Evolutionary conservation across 2,329 filamentous ascomycete species (phyloP).

Genomic region (Verticillium albo-atrum): DNA sequence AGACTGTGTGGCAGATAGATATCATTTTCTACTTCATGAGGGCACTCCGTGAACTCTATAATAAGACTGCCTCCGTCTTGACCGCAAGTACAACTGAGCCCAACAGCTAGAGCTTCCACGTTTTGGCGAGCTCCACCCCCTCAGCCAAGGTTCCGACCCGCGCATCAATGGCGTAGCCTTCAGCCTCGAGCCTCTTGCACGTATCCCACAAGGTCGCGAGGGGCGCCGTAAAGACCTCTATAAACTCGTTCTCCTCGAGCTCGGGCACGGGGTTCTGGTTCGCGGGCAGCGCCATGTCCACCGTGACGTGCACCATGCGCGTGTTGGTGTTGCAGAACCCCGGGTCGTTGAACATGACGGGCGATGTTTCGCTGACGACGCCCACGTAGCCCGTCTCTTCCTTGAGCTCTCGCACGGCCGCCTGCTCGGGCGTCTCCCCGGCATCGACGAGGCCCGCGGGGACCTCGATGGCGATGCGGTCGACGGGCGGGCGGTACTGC

Average conservation of each 20-base stretch:
- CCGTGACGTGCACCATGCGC: constrained; percentile 66
- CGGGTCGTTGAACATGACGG: constrained; percentile 63
- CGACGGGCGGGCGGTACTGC: constrained; percentile 60
- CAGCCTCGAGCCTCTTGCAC: constrained; percentile 59
- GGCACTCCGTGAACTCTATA: too few relatives aligned
- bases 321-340: constrained; percentile 65
- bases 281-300: constrained; percentile 64
- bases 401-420: constrained; percentile 58
- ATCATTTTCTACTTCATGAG: too few relatives aligned
- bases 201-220: constrained; percentile 60
- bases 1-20: too few relatives aligned
- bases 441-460: constrained; percentile 61
- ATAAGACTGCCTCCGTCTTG: too few relatives aligned
- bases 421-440: constrained; percentile 56
- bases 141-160: constrained; percentile 74
- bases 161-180: constrained; percentile 77
- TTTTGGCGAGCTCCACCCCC: constrained; percentile 68
- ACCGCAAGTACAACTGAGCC: too few relatives aligned
- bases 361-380: constrained; percentile 49
- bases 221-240: constrained; percentile 70
- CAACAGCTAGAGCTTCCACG: constrained; percentile 35
- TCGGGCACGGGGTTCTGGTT: constrained; percentile 67
- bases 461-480: constrained; percentile 57
- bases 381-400: constrained; percentile 67
- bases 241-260: constrained; percentile 77